These are phyloP conservation scores for Annulohypoxylon bovei DNA, from an alignment of 495 filamentous ascomycete genomes.

Conservation along the genomic window DNA sequence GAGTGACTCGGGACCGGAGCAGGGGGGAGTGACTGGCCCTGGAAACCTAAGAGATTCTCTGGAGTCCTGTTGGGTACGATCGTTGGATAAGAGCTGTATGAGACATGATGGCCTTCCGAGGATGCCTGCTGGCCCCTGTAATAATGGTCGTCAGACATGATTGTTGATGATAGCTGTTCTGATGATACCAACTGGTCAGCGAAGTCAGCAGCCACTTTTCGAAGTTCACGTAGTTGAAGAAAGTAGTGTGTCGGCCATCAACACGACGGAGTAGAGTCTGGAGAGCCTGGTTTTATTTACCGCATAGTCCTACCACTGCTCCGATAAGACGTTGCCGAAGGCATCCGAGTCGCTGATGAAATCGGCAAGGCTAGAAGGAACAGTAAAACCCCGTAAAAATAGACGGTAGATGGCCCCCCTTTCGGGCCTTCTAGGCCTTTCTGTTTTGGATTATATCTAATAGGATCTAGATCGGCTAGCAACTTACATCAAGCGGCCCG, in stretches of 20 bases:
- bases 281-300: slow-evolving; percentile 33
- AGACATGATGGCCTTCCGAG: slow-evolving; percentile 29
- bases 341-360: slow-evolving; percentile 13
- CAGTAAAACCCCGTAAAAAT: slow-evolving; percentile 24
- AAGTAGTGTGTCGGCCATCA: not conserved
- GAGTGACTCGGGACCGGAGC: slow-evolving; percentile 33
- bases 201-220: slow-evolving; percentile 19
- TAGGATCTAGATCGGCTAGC: slow-evolving; percentile 25
- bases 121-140: slow-evolving; percentile 34
- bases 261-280: slow-evolving; percentile 1
- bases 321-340: slow-evolving; percentile 5
- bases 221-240: not conserved
- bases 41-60: slow-evolving; percentile 37
- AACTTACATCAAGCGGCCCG: slow-evolving; percentile 41
- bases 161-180: slow-evolving; percentile 37
- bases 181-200: slow-evolving; percentile 38
- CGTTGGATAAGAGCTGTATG: slow-evolving; percentile 37
- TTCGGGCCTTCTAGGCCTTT: slow-evolving; percentile 20
- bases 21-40: slow-evolving; percentile 34
- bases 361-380: slow-evolving; percentile 12
- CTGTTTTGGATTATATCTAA: slow-evolving; percentile 4
- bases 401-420: slow-evolving; percentile 24
- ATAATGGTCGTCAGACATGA: slow-evolving; percentile 36
- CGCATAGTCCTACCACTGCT: slow-evolving; percentile 12
- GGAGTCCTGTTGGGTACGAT: slow-evolving; percentile 27